phyloP scores from a whole-genome alignment of 2,329 filamentous ascomycete genomes.

The Didymella segeticola region DNA sequence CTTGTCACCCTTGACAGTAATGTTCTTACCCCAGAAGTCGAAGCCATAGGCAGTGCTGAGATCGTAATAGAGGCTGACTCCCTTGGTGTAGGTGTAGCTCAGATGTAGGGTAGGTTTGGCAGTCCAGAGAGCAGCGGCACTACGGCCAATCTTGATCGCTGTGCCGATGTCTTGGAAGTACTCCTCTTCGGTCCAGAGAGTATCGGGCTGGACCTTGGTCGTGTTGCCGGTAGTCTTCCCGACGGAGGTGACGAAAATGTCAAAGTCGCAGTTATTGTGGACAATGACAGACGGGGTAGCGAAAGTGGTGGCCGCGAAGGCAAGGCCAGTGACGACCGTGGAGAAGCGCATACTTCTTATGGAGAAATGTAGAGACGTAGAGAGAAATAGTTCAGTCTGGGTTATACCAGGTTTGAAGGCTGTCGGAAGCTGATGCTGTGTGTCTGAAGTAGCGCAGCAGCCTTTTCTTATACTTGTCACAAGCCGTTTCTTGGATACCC shows the following conservation, averaged over 20 bases:
- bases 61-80: slow-evolving; percentile 32
- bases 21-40: slow-evolving; percentile 27
- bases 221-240: slow-evolving; percentile 5
- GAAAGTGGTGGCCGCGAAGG: slow-evolving; percentile 20
- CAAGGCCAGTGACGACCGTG: slow-evolving; percentile 21
- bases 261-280: slow-evolving; percentile 35
- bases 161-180: slow-evolving; percentile 26
- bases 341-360: slow-evolving; percentile 24
- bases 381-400: neutral
- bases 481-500: neutral
- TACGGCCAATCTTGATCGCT: slow-evolving; percentile 33
- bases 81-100: slow-evolving; percentile 29
- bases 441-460: neutral
- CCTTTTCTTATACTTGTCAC: slow-evolving; percentile 10
- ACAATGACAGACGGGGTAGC: slow-evolving; percentile 24
- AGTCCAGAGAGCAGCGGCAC: slow-evolving; percentile 20
- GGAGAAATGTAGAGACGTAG: neutral
- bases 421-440: neutral
- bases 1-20: slow-evolving; percentile 19
- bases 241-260: slow-evolving; percentile 34
- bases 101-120: slow-evolving; percentile 28
- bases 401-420: neutral
- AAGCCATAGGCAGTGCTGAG: slow-evolving; percentile 28
- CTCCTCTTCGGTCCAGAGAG: slow-evolving; percentile 21
- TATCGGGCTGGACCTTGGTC: slow-evolving; percentile 9